Evolutionary conservation across 441 rosid species (phyloP).

Genomic region (Dalechampia spathulata): DNA sequence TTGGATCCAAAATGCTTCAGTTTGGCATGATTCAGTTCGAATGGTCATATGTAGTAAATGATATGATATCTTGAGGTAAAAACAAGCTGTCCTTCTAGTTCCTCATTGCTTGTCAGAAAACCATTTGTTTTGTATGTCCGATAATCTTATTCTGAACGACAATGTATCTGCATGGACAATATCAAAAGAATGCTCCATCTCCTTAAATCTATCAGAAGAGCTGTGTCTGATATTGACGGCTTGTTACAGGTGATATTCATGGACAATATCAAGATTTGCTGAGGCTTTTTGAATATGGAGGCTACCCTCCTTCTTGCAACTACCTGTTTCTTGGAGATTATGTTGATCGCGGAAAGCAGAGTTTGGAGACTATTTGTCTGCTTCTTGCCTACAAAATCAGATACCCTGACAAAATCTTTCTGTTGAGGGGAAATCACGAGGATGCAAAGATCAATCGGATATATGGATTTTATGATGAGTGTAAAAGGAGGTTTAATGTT

Average conservation of each 20-base stretch:
- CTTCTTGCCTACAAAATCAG: conserved; percentile 94
- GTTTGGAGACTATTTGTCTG: conserved; percentile 92
- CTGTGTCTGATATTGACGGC: conserved; percentile 10
- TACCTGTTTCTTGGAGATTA: conserved; percentile 95
- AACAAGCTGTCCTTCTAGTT: neutral
- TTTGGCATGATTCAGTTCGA: neutral
- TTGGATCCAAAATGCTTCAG: no score
- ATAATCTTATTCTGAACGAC: no score
- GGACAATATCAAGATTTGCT: conserved; percentile 95
- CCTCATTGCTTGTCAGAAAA: neutral
- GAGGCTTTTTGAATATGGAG: conserved; percentile 77
- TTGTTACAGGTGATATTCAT: conserved; percentile 78
- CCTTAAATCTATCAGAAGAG: neutral
- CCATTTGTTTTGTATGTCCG: no score
- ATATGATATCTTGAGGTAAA: no score
- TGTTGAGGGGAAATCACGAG: conserved; percentile 97
- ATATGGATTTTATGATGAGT: conserved; percentile 95
- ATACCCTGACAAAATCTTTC: conserved; percentile 56
- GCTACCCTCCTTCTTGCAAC: conserved; percentile 85
- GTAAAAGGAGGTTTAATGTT: conserved; percentile 93
- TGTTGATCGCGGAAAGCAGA: conserved; percentile 93
- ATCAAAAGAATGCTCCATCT: no score
- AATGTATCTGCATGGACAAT: no score
- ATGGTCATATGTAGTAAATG: neutral
- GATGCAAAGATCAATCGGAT: conserved; percentile 94